These are phyloP conservation scores for Trichosanthes truncata DNA, from an alignment of 306 rosid species.

Conservation along the genomic window DNA sequence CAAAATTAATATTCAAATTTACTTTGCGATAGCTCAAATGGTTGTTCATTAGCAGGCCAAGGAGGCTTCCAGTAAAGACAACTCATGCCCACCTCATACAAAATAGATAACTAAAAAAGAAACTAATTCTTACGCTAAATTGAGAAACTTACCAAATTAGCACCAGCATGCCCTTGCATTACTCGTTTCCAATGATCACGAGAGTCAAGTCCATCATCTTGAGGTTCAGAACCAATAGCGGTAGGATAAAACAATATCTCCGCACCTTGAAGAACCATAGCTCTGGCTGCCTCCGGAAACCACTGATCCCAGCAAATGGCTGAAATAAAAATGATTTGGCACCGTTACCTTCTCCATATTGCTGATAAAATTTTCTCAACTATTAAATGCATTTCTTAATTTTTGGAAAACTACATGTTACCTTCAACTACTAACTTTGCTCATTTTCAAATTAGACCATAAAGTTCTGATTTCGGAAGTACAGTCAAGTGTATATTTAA, in stretches of 20 bases:
- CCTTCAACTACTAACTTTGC: background rate
- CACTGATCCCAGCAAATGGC: conserved; percentile 99
- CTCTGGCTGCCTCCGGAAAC: conserved; percentile 96
- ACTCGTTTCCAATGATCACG: conserved; percentile 90
- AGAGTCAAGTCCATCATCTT: conserved; percentile 69
- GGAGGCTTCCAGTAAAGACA: background rate
- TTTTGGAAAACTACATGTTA: background rate
- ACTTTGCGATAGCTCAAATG: background rate
- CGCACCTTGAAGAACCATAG: conserved; percentile 97
- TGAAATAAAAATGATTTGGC: conserved; percentile 24
- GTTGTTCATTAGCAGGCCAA: background rate
- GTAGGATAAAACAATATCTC: conserved; percentile 94
- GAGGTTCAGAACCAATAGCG: conserved; percentile 97
- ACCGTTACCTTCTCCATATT: background rate
- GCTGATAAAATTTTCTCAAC: background rate
- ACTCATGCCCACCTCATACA: background rate
- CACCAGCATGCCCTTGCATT: conserved; percentile 99
- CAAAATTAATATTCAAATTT: background rate
- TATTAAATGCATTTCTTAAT: background rate
- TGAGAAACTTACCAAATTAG: conserved; percentile 55
- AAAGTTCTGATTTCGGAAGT: background rate
- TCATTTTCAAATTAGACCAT: background rate
- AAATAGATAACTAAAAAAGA: background rate
- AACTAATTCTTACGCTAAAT: background rate
- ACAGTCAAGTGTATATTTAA: background rate